Evolutionary conservation across 1,139 yeast genomes (phyloP).

Genomic region (Diutina rugosa): DNA sequence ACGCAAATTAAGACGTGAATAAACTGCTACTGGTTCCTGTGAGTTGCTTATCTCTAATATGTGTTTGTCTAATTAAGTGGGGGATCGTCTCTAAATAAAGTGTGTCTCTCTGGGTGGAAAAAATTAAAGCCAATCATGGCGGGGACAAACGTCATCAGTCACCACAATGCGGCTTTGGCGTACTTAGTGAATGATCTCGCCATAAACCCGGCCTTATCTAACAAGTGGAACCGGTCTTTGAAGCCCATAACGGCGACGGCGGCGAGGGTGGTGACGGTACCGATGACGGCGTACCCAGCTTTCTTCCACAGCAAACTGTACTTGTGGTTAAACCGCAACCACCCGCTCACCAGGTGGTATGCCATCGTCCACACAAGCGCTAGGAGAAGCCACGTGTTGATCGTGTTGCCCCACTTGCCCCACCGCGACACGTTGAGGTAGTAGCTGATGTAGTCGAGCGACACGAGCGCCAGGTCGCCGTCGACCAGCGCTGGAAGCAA

Average conservation of each 20-base stretch:
- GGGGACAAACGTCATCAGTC: not conserved
- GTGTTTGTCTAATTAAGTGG: too few species aligned
- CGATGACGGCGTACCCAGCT: slow-evolving; percentile 20
- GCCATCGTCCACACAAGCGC: slow-evolving; percentile 7
- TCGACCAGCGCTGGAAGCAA: slow-evolving; percentile 37
- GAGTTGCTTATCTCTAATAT: too few species aligned
- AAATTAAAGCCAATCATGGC: not conserved
- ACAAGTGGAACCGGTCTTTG: slow-evolving; percentile 6
- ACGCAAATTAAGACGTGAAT: not conserved
- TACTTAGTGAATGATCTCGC: slow-evolving; percentile 18
- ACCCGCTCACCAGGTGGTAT: slow-evolving; percentile 27
- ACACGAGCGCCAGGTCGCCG: slow-evolving; percentile 53
- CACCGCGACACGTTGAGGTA: slow-evolving; percentile 16
- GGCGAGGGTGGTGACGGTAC: slow-evolving; percentile 14
- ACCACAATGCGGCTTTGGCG: slow-evolving; percentile 6
- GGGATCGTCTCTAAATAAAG: too few species aligned
- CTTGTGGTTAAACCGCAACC: slow-evolving; percentile 17
- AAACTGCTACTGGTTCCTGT: too few species aligned
- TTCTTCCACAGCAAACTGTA: slow-evolving; percentile 18
- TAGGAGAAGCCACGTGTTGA: slow-evolving; percentile 6
- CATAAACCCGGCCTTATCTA: slow-evolving; percentile 12
- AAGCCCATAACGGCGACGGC: slow-evolving; percentile 14
- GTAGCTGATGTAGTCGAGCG: slow-evolving; percentile 39
- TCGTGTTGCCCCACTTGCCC: slow-evolving; percentile 1
- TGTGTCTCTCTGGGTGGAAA: too few species aligned